These are phyloP conservation scores for Leptomonas pyrrhocoris DNA, from an alignment of 208 protist species.

Conservation along the genomic window DNA sequence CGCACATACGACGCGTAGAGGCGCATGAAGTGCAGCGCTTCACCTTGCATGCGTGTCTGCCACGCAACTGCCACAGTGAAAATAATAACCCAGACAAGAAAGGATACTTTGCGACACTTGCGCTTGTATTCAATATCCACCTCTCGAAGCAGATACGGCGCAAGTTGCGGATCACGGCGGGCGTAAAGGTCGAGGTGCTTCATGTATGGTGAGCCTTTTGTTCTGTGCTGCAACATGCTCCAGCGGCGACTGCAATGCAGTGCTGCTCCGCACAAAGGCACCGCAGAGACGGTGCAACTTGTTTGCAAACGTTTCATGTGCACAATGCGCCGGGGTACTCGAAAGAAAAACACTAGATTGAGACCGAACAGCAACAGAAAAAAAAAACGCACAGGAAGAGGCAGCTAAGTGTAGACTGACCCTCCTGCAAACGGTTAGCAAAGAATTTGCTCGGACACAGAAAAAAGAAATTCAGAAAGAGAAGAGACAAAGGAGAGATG, in stretches of 20 bases:
- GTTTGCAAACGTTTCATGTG: conserved; percentile 19
- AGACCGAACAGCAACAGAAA: neutral
- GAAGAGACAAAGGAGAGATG: neutral
- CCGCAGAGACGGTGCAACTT: conserved; percentile 5
- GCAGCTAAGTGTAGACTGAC: neutral
- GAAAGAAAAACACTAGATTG: conserved; percentile 5
- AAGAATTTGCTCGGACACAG: too few relatives aligned
- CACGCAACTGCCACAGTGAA: conserved; percentile 68
- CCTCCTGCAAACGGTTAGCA: neutral
- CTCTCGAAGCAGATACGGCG: conserved; percentile 88
- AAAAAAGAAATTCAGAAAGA: too few relatives aligned
- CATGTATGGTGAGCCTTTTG: conserved; percentile 86
- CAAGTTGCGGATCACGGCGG: conserved; percentile 85
- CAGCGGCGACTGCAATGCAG: conserved; percentile 47
- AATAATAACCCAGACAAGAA: conserved; percentile 79
- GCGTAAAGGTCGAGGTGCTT: conserved; percentile 93
- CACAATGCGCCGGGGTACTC: neutral
- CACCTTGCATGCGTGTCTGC: conserved; percentile 77
- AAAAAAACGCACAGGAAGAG: neutral
- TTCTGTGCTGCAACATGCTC: conserved; percentile 78
- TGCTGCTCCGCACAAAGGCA: conserved; percentile 13
- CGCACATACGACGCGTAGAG: conserved; percentile 71
- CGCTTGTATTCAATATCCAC: conserved; percentile 92
- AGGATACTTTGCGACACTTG: conserved; percentile 85
- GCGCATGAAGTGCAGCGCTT: conserved; percentile 85